Percentiles rank a stretch among this genome's conserved stretches.
Conservation (phyloP, 169 alveolate species). For the Theileria sp. region DNA sequence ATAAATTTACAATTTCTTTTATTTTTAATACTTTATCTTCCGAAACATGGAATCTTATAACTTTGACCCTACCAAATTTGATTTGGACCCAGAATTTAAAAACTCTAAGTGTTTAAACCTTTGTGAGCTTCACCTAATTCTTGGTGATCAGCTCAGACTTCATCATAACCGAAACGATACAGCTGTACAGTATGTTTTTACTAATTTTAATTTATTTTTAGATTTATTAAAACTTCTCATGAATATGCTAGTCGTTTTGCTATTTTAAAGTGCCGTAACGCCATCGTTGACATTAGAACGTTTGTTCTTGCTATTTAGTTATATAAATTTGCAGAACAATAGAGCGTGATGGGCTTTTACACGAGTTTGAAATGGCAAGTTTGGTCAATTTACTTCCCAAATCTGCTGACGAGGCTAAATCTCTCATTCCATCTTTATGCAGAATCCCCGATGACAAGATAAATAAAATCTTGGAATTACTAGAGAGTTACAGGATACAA, state of each 20-base stretch:
- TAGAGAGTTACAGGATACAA: constrained; percentile 66
- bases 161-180: constrained; percentile 74
- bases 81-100: constrained; percentile 67
- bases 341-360: constrained; percentile 82
- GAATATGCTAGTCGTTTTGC: constrained; percentile 80
- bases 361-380: constrained; percentile 86
- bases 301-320: constrained; percentile 31
- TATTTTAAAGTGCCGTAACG: constrained; percentile 74
- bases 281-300: constrained; percentile 82
- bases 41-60: constrained; percentile 32
- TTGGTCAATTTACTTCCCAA: constrained; percentile 84
- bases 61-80: constrained; percentile 34
- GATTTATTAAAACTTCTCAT: constrained; percentile 76
- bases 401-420: constrained; percentile 83
- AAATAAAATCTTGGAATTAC: constrained; percentile 53
- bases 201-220: background rate
- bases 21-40: background rate
- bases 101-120: constrained; percentile 74
- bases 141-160: constrained; percentile 75
- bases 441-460: constrained; percentile 64
- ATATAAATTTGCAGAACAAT: constrained; percentile 71
- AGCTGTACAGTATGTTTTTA: constrained; percentile 71
- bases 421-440: constrained; percentile 62
- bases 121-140: constrained; percentile 75
- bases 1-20: background rate